phyloP scores from a whole-genome alignment of 768 basidiomycete genomes.

The Russula earlei region DNA sequence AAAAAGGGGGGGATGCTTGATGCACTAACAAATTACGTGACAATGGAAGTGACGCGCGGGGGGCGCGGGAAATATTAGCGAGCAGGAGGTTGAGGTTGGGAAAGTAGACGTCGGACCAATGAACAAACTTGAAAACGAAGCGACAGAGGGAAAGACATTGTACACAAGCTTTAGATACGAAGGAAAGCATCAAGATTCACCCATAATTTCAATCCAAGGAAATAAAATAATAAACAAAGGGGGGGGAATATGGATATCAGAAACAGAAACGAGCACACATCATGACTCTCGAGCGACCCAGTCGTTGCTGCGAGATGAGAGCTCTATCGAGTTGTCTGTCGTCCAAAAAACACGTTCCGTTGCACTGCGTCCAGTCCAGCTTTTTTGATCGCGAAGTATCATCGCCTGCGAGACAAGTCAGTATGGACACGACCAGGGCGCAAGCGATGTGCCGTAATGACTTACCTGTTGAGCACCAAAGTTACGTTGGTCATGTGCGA shows the following conservation, averaged over 20 bases:
- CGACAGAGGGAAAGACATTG: not conserved
- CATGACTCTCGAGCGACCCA: slow-evolving; percentile 68
- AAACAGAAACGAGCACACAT: not conserved
- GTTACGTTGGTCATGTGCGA: slow-evolving; percentile 89
- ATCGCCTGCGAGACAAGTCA: slow-evolving; percentile 55
- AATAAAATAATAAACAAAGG: not conserved
- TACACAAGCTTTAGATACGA: slow-evolving; percentile 5
- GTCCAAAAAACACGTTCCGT: slow-evolving; percentile 93
- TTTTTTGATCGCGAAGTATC: slow-evolving; percentile 91
- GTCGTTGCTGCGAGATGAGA: slow-evolving; percentile 76
- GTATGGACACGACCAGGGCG: not conserved
- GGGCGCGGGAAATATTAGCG: not conserved
- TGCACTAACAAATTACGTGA: slow-evolving; percentile 6
- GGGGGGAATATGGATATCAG: not conserved
- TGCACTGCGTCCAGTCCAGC: slow-evolving; percentile 86
- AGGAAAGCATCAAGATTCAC: slow-evolving; percentile 8
- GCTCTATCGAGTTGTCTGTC: slow-evolving; percentile 81
- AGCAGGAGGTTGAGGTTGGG: not conserved
- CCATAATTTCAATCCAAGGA: not conserved
- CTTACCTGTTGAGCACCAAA: slow-evolving; percentile 93
- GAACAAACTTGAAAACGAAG: not conserved
- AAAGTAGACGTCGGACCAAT: not conserved
- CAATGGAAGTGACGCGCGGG: not conserved
- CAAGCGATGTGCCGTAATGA: slow-evolving; percentile 7
- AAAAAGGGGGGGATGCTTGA: not conserved